These are phyloP conservation scores for Picochlorum costavermella DNA, from an alignment of 139 green algal genomes.

Conservation along the genomic window DNA sequence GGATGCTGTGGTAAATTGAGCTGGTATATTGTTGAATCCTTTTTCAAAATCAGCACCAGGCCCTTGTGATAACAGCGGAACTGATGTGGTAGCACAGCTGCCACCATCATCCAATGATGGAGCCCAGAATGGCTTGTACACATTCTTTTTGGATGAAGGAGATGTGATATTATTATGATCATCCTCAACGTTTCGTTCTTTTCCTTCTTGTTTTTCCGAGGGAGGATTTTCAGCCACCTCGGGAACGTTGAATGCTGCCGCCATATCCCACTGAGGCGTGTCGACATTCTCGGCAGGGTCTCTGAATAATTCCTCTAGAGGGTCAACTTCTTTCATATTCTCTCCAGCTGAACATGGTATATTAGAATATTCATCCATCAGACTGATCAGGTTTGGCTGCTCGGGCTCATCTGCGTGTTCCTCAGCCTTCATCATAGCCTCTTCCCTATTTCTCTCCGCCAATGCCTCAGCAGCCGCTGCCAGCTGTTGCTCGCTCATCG, in stretches of 20 bases:
- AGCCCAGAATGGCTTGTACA: constrained; percentile 10
- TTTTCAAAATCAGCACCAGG: constrained; percentile 7
- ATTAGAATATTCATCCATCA: constrained; percentile 10
- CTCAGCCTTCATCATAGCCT: background rate
- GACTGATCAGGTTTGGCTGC: constrained; percentile 10
- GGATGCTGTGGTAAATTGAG: constrained; percentile 3
- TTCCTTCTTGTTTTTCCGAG: background rate
- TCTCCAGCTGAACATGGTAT: background rate
- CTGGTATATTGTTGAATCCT: background rate
- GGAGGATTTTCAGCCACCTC: background rate
- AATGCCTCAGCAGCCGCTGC: background rate
- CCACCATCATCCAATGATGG: background rate
- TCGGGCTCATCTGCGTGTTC: background rate
- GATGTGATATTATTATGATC: background rate
- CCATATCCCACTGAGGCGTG: background rate
- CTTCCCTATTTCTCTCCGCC: constrained; percentile 3
- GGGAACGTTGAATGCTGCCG: background rate
- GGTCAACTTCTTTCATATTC: too few relatives aligned
- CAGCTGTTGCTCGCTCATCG: background rate
- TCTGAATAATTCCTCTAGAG: too few relatives aligned
- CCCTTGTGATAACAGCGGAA: background rate
- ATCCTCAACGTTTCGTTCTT: background rate
- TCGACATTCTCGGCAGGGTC: too few relatives aligned
- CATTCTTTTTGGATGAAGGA: too few relatives aligned
- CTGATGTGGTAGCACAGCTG: background rate